phyloP scores from a whole-genome alignment of 805 yeast species.

The Candida namnaoensis region DNA sequence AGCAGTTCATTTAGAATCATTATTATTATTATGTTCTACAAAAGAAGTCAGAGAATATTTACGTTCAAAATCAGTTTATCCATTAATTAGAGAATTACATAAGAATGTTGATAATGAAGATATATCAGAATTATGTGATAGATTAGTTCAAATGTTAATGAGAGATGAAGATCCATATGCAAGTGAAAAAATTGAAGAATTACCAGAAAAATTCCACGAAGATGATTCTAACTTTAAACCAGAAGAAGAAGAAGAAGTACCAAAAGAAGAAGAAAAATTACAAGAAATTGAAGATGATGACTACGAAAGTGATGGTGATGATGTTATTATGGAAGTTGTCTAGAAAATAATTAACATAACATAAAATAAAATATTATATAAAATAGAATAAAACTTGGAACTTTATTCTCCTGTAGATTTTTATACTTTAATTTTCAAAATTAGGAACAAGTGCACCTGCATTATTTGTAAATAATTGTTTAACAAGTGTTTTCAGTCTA shows the following conservation, averaged over 20 bases:
- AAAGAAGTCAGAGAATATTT: constrained; percentile 63
- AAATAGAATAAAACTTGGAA: not conserved
- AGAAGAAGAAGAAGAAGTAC: constrained; percentile 17
- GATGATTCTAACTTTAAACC: constrained; percentile 27
- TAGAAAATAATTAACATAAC: constrained; percentile 4
- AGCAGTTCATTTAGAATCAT: constrained; percentile 68
- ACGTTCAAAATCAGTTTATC: constrained; percentile 78
- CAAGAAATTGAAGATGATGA: constrained; percentile 14
- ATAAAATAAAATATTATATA: not conserved
- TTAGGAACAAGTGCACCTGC: constrained; percentile 19
- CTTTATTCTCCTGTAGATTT: not conserved
- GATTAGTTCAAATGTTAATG: constrained; percentile 84
- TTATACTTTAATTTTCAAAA: no score
- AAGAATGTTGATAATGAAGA: constrained; percentile 39
- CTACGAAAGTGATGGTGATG: constrained; percentile 14
- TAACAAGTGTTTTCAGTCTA: constrained; percentile 48
- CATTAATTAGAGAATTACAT: constrained; percentile 80
- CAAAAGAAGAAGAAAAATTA: constrained; percentile 10
- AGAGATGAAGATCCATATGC: constrained; percentile 66
- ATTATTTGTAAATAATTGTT: constrained; percentile 45
- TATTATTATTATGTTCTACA: constrained; percentile 74
- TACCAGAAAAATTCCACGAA: constrained; percentile 35
- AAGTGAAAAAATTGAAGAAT: constrained; percentile 35
- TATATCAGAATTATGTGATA: constrained; percentile 66
- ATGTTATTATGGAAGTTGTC: constrained; percentile 25